Conservation (phyloP, 345 rosid genomes). For the Lumnitzera littorea region DNA sequence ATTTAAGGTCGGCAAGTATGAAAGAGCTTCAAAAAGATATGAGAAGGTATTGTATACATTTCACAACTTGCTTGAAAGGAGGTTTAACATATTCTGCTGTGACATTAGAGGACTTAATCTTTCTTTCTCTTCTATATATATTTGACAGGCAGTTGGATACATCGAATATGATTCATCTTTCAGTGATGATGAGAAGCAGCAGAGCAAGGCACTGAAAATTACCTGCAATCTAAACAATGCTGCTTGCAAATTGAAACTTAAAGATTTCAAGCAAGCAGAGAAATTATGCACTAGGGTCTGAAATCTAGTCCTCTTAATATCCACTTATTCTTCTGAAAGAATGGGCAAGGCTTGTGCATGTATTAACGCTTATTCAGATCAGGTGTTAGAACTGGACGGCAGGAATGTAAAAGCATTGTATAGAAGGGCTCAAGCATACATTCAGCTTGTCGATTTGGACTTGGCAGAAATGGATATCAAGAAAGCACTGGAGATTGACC, state of each 20-base stretch:
- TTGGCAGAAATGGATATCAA: constrained; percentile 43
- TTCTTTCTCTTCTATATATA: background rate
- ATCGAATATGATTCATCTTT: constrained; percentile 16
- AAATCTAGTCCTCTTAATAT: too few relatives aligned
- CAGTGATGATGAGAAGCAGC: constrained; percentile 19
- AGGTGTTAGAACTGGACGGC: constrained; percentile 36
- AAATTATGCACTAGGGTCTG: constrained; percentile 18
- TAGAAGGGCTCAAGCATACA: constrained; percentile 45
- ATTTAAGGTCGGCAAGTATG: constrained; percentile 17
- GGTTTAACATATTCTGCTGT: background rate
- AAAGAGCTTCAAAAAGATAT: constrained; percentile 17
- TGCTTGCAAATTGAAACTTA: constrained; percentile 18
- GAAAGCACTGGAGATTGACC: constrained; percentile 44
- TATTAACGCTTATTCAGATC: background rate
- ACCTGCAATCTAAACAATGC: constrained; percentile 18
- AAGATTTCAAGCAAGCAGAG: constrained; percentile 14
- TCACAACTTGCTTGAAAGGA: background rate
- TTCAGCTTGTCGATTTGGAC: constrained; percentile 31
- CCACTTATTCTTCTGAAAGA: background rate
- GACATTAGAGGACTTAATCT: background rate
- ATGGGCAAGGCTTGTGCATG: background rate
- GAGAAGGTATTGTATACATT: constrained; percentile 10
- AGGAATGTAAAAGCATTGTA: constrained; percentile 38
- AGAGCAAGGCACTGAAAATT: constrained; percentile 11
- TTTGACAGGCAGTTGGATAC: constrained; percentile 11